Conservation (phyloP, 2,329 filamentous ascomycete genomes). For the Aspergillus felis region DNA sequence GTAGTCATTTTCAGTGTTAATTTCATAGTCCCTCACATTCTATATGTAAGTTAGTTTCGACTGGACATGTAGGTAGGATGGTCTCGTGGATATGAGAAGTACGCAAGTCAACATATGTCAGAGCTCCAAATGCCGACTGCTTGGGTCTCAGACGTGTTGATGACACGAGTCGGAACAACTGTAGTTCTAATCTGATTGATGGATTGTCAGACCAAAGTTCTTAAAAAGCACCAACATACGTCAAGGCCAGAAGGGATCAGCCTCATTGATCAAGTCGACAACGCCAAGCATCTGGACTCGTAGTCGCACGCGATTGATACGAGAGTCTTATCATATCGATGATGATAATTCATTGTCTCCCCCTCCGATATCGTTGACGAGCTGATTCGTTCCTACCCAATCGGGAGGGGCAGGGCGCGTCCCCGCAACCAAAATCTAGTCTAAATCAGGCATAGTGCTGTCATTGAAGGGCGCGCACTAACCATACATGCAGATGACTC, state of each 20-base stretch:
- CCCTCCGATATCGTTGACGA: not conserved
- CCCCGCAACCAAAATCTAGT: constrained; percentile 3
- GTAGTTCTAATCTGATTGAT: no score
- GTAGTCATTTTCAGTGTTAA: no score
- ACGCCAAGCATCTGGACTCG: not conserved
- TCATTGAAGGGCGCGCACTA: constrained; percentile 28
- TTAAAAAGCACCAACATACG: no score
- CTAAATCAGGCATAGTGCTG: constrained; percentile 25
- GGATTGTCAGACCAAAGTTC: no score
- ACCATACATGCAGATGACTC: constrained; percentile 4
- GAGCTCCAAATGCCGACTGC: no score
- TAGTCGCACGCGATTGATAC: not conserved
- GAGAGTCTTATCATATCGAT: not conserved
- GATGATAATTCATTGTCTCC: not conserved
- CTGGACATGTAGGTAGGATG: no score
- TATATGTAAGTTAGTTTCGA: no score
- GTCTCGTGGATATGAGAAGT: no score
- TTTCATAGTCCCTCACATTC: no score
- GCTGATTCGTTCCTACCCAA: constrained; percentile 11
- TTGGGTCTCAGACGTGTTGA: no score
- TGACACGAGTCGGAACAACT: no score
- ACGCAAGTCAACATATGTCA: no score
- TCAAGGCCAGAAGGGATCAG: not conserved
- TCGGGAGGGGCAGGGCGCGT: constrained; percentile 1
- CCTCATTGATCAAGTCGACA: not conserved